Percentiles rank a stretch among this genome's conserved stretches.
Conservation (phyloP, 257 asterid genomes). For the Echites panduratus region DNA sequence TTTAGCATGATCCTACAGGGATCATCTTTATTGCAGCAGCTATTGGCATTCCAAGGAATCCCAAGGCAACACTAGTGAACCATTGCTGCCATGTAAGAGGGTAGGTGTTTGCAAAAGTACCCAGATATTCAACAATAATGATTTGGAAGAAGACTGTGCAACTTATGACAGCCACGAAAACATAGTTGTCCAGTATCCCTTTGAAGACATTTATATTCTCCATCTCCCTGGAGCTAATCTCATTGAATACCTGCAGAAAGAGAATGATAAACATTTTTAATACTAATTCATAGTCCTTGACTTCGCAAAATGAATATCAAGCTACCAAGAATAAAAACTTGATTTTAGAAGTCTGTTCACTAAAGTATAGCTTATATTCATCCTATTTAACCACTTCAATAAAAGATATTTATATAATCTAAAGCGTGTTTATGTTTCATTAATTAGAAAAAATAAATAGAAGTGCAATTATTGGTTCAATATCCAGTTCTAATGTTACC, state of each 20-base stretch:
- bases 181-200: slow-evolving; percentile 77
- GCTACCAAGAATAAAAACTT: background rate
- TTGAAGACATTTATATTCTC: slow-evolving; percentile 78
- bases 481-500: slow-evolving; percentile 31
- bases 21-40: slow-evolving; percentile 87
- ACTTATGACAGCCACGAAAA: slow-evolving; percentile 67
- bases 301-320: background rate
- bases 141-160: slow-evolving; percentile 70
- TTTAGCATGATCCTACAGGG: slow-evolving; percentile 65
- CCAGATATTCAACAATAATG: slow-evolving; percentile 68
- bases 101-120: slow-evolving; percentile 73
- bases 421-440: background rate
- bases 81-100: slow-evolving; percentile 82
- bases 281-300: background rate
- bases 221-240: slow-evolving; percentile 93
- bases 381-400: background rate
- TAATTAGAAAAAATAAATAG: background rate
- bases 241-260: slow-evolving; percentile 71
- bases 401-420: background rate
- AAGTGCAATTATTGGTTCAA: background rate
- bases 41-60: slow-evolving; percentile 92
- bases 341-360: background rate
- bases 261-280: background rate
- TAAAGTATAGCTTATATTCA: background rate
- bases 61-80: slow-evolving; percentile 55